A percentile compares a stretch with the other conserved stretches of the same genome.
These are phyloP conservation scores for Sporisorium sorghi DNA, from an alignment of 1,284 basidiomycete species.

Conservation along the genomic window DNA sequence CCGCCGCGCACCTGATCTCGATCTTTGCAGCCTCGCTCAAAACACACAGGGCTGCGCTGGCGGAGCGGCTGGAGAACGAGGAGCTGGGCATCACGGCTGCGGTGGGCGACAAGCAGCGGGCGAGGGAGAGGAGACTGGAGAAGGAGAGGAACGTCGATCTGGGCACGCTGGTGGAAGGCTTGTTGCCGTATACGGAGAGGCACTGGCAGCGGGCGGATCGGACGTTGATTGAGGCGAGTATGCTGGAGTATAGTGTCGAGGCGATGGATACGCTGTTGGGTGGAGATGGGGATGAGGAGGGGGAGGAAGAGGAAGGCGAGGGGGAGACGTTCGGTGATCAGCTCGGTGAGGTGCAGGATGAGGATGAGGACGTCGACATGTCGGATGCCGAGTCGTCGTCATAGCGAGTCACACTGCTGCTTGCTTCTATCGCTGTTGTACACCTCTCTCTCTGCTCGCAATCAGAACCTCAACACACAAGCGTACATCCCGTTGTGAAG, in stretches of 20 bases:
- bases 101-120: slow-evolving; percentile 16
- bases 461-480: neutral
- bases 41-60: slow-evolving; percentile 13
- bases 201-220: slow-evolving; percentile 87
- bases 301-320: slow-evolving; percentile 7
- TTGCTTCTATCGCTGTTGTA: neutral
- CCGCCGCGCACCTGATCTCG: slow-evolving; percentile 79
- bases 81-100: slow-evolving; percentile 26
- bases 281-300: slow-evolving; percentile 19
- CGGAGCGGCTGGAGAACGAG: slow-evolving; percentile 26
- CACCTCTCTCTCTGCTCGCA: neutral
- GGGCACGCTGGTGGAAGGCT: slow-evolving; percentile 80
- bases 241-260: slow-evolving; percentile 88
- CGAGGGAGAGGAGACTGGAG: slow-evolving; percentile 47
- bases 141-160: slow-evolving; percentile 71
- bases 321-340: slow-evolving; percentile 26
- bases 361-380: slow-evolving; percentile 24
- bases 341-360: slow-evolving; percentile 1
- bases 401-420: neutral
- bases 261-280: slow-evolving; percentile 80
- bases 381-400: slow-evolving; percentile 8
- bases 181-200: slow-evolving; percentile 93
- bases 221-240: slow-evolving; percentile 89
- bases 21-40: slow-evolving; percentile 73
- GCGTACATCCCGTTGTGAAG: neutral